These are phyloP conservation scores for Acanthamoeba castellanii DNA, from an alignment of 208 protist genomes.

Conservation along the genomic window DNA sequence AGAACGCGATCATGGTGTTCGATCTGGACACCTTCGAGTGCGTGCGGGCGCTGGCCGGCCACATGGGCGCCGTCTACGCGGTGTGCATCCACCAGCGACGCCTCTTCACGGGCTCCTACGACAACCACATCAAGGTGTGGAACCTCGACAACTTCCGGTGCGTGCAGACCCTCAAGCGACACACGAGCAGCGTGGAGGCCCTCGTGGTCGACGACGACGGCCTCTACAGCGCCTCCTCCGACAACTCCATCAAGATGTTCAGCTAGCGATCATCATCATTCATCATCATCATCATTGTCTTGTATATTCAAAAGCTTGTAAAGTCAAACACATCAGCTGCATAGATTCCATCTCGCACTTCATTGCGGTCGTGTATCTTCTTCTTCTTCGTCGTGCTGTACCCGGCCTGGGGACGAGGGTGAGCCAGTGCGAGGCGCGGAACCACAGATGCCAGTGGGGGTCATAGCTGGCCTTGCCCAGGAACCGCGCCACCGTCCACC, in stretches of 20 bases:
- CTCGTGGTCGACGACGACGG: conserved; percentile 46
- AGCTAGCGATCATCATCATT: background rate
- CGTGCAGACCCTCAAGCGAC: conserved; percentile 70
- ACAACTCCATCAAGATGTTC: conserved; percentile 72
- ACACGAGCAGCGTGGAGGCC: conserved; percentile 73
- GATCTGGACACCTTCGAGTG: conserved; percentile 67
- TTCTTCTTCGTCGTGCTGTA: too few relatives aligned
- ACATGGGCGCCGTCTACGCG: conserved; percentile 71
- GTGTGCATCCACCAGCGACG: conserved; percentile 45
- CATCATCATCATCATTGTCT: too few relatives aligned
- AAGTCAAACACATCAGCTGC: too few relatives aligned
- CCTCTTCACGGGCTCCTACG: conserved; percentile 65
- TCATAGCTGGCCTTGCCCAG: too few relatives aligned
- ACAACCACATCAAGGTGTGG: conserved; percentile 74
- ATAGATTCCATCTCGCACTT: too few relatives aligned
- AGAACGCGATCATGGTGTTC: conserved; percentile 71
- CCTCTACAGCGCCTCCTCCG: conserved; percentile 70
- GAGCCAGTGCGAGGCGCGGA: too few relatives aligned
- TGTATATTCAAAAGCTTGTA: too few relatives aligned
- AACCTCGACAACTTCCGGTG: conserved; percentile 60
- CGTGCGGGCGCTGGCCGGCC: conserved; percentile 23
- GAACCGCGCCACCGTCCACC: too few relatives aligned
- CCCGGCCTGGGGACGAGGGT: too few relatives aligned
- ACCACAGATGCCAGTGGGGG: too few relatives aligned
- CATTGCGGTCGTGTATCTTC: too few relatives aligned